phyloP scores from a whole-genome alignment of 108 stramenopile genomes.

The Nitzschia putrida region DNA sequence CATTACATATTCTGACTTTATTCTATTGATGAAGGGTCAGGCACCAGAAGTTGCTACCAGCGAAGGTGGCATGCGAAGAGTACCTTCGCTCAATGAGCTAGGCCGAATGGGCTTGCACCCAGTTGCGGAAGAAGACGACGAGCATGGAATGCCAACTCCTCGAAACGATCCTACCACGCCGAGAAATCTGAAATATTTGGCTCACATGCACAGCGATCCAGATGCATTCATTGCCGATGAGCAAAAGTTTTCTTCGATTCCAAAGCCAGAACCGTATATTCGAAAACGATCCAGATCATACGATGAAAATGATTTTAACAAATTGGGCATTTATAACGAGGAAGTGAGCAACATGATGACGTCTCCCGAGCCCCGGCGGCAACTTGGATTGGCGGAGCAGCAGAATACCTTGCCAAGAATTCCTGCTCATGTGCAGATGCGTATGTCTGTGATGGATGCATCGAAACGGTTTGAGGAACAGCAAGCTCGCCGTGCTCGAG shows the following conservation, averaged over 20 bases:
- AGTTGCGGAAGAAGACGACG: slow-evolving; percentile 26
- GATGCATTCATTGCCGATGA: not conserved
- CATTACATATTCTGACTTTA: slow-evolving; percentile 80
- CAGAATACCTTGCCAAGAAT: slow-evolving; percentile 73
- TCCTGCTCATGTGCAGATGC: slow-evolving; percentile 80
- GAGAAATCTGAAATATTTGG: not conserved
- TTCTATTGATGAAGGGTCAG: slow-evolving; percentile 88
- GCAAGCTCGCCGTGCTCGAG: slow-evolving; percentile 65
- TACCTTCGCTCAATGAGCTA: not conserved
- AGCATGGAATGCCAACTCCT: slow-evolving; percentile 35
- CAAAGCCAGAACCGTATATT: slow-evolving; percentile 23
- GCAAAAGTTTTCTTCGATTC: slow-evolving; percentile 19
- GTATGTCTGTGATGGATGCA: slow-evolving; percentile 79
- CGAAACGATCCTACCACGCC: slow-evolving; percentile 22
- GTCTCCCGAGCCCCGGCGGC: slow-evolving; percentile 58
- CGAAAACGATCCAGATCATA: slow-evolving; percentile 46
- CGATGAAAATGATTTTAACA: slow-evolving; percentile 43
- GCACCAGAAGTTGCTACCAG: slow-evolving; percentile 39
- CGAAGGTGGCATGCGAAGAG: not conserved
- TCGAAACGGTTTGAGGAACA: slow-evolving; percentile 86
- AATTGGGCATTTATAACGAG: slow-evolving; percentile 25
- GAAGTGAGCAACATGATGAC: slow-evolving; percentile 17
- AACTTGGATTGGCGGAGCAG: slow-evolving; percentile 71
- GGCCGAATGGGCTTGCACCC: not conserved
- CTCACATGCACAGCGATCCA: not conserved